Percentiles rank a stretch among this genome's conserved stretches.
Evolutionary conservation across 768 basidiomycete species (phyloP).

Genomic region (Hygrophorus russula): DNA sequence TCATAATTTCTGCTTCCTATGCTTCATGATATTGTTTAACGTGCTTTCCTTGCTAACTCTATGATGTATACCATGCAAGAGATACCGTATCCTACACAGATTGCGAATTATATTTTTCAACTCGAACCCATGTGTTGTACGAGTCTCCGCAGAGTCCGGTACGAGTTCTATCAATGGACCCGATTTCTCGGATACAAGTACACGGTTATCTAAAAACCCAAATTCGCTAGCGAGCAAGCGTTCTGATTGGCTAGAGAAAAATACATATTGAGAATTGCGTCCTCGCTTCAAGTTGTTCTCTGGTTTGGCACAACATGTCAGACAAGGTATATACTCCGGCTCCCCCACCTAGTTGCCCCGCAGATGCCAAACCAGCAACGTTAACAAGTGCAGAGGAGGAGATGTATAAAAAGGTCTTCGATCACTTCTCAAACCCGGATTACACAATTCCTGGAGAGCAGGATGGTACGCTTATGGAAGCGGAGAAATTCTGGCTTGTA

Average conservation of each 20-base stretch:
- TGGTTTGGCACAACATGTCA: not conserved
- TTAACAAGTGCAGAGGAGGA: constrained; percentile 34
- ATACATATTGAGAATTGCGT: not conserved
- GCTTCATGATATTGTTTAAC: not conserved
- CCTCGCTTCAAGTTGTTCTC: not conserved
- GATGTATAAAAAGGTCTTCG: constrained; percentile 42
- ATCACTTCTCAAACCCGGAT: constrained; percentile 42
- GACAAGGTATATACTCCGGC: constrained; percentile 23
- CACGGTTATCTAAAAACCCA: too few species aligned
- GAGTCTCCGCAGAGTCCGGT: too few species aligned
- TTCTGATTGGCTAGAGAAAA: too few species aligned
- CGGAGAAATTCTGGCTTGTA: constrained; percentile 66
- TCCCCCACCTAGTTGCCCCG: constrained; percentile 12
- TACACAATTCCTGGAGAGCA: constrained; percentile 42
- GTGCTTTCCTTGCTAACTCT: not conserved
- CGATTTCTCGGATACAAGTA: too few species aligned
- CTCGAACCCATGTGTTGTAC: too few species aligned
- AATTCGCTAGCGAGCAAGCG: too few species aligned
- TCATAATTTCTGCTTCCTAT: not conserved
- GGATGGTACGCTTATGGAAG: constrained; percentile 40
- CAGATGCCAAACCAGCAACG: constrained; percentile 20
- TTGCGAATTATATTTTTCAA: too few species aligned
- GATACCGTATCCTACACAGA: too few species aligned
- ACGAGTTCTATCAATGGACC: too few species aligned
- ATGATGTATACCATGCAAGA: too few species aligned